Percentiles rank a stretch among this genome's conserved stretches.
These are phyloP conservation scores for Agrostemma githago DNA, from an alignment of 148 eudicot species.

Conservation along the genomic window DNA sequence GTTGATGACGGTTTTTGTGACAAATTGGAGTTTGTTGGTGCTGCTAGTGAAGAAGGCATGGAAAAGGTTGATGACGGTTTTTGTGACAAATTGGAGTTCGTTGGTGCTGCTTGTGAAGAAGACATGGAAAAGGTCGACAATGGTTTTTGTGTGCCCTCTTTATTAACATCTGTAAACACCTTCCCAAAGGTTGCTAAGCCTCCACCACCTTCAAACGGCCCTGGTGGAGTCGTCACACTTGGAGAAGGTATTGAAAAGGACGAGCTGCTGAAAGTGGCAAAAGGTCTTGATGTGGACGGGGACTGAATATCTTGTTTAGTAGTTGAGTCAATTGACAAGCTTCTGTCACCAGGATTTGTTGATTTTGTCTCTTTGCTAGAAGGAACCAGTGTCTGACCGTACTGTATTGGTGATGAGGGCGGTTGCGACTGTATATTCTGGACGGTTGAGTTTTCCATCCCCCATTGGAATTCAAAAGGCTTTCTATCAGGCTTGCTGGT, in stretches of 20 bases:
- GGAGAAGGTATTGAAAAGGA: conserved; percentile 29
- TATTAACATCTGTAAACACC: conserved; percentile 26
- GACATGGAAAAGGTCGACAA: conserved; percentile 28
- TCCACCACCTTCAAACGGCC: conserved; percentile 18
- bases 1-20: conserved; percentile 28
- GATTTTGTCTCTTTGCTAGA: conserved; percentile 22
- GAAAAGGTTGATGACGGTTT: conserved; percentile 29
- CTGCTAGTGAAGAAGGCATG: conserved; percentile 26
- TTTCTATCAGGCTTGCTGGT: conserved; percentile 22
- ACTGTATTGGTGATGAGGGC: conserved; percentile 25
- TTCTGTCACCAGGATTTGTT: conserved; percentile 29
- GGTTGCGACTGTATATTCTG: conserved; percentile 24
- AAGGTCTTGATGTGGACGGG: conserved; percentile 25
- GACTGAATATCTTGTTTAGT: conserved; percentile 25
- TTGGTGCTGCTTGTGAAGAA: conserved; percentile 26
- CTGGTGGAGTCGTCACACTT: conserved; percentile 25
- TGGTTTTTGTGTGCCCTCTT: conserved; percentile 29
- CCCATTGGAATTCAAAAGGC: conserved; percentile 21
- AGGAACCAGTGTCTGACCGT: conserved; percentile 28
- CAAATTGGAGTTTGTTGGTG: conserved; percentile 15
- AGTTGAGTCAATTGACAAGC: conserved; percentile 23
- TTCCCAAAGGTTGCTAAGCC: conserved; percentile 25
- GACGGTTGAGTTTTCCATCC: conserved; percentile 17
- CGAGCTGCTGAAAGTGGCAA: conserved; percentile 19
- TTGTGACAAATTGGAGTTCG: conserved; percentile 17